A percentile compares a stretch with the other conserved stretches of the same genome.
Conservation (phyloP, 768 basidiomycete species). For the Termitomyces titanicus region DNA sequence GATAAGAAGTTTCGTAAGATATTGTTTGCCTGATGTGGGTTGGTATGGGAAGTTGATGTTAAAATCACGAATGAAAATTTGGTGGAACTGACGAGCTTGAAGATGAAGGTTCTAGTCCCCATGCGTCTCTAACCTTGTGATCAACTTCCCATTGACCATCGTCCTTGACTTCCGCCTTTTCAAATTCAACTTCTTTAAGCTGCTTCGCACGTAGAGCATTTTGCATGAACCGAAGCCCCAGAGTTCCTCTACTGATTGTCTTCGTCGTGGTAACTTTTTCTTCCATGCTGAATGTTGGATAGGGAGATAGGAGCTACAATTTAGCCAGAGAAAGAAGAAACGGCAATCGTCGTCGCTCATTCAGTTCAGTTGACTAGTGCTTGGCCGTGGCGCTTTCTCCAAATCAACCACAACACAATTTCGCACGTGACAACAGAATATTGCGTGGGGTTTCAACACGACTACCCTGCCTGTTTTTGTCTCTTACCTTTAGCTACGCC, state of each 20-base stretch:
- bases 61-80: background rate
- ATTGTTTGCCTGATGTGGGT: conserved; percentile 25
- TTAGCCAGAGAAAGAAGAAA: no score
- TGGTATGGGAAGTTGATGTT: background rate
- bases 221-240: conserved; percentile 72
- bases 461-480: background rate
- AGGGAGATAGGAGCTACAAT: background rate
- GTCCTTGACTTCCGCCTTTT: conserved; percentile 54
- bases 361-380: background rate
- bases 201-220: conserved; percentile 58
- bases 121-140: conserved; percentile 48
- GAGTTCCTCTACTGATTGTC: conserved; percentile 58
- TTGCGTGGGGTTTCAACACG: background rate
- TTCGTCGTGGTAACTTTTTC: conserved; percentile 26
- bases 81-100: conserved; percentile 18
- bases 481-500: background rate
- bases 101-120: conserved; percentile 30
- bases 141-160: conserved; percentile 65
- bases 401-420: conserved; percentile 9
- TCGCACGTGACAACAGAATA: background rate
- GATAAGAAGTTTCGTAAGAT: conserved; percentile 58
- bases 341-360: no score
- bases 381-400: background rate
- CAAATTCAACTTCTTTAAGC: conserved; percentile 43
- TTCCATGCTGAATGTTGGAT: conserved; percentile 23